A percentile compares a stretch with the other conserved stretches of the same genome.
Evolutionary conservation across 768 basidiomycete species (phyloP).

Genomic region (Solioccasus polychromus): DNA sequence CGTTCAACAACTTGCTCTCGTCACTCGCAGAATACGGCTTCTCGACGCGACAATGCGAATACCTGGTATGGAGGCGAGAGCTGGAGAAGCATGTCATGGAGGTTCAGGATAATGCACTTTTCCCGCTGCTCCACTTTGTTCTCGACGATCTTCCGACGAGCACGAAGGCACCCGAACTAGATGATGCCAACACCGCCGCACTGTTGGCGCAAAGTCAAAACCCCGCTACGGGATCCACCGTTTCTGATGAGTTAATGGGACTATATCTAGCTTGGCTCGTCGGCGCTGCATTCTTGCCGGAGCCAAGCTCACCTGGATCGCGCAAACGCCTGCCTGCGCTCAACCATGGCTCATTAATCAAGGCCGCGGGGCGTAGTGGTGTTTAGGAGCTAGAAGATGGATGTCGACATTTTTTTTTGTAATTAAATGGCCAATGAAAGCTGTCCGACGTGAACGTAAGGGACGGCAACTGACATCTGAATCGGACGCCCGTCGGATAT

Average conservation of each 20-base stretch:
- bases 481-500: slow-evolving; percentile 1
- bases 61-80: slow-evolving; percentile 85
- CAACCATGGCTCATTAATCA: slow-evolving; percentile 38
- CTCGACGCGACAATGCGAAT: slow-evolving; percentile 74
- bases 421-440: background rate
- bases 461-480: background rate
- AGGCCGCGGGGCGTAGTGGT: slow-evolving; percentile 71
- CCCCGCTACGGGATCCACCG: slow-evolving; percentile 47
- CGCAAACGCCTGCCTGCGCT: slow-evolving; percentile 51
- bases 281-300: slow-evolving; percentile 74
- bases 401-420: background rate
- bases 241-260: slow-evolving; percentile 76
- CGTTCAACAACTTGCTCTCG: slow-evolving; percentile 83
- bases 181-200: slow-evolving; percentile 78
- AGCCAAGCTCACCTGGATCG: slow-evolving; percentile 40
- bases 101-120: slow-evolving; percentile 92
- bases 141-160: slow-evolving; percentile 96
- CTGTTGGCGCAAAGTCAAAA: slow-evolving; percentile 47
- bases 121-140: slow-evolving; percentile 96
- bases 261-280: slow-evolving; percentile 92
- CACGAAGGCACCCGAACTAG: slow-evolving; percentile 89
- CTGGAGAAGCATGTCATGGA: slow-evolving; percentile 96
- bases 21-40: slow-evolving; percentile 80
- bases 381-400: slow-evolving; percentile 27
- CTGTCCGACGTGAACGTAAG: background rate